phyloP scores from a whole-genome alignment of 2,329 filamentous ascomycete genomes.

The Paraphaeosphaeria sporulosa region DNA sequence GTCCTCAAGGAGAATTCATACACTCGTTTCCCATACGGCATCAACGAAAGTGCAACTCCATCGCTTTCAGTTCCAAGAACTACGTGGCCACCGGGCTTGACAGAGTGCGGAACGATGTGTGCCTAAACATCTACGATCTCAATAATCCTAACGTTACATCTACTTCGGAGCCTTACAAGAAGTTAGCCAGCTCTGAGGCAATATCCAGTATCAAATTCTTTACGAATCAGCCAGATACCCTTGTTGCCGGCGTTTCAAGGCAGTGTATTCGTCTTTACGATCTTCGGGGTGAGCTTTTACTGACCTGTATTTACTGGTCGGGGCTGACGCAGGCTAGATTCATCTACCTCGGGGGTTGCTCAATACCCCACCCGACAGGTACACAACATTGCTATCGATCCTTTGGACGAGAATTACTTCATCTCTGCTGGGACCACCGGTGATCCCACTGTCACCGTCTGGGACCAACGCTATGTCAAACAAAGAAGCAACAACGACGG shows the following conservation, averaged over 20 bases:
- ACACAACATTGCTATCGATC: constrained; percentile 77
- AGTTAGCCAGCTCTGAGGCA: constrained; percentile 70
- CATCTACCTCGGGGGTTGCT: constrained; percentile 54
- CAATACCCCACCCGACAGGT: constrained; percentile 65
- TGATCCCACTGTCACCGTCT: constrained; percentile 76
- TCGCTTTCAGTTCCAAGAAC: constrained; percentile 77
- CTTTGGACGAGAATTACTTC: constrained; percentile 82
- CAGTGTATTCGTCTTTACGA: constrained; percentile 80
- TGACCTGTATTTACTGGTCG: background rate
- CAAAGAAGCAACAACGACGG: constrained; percentile 43
- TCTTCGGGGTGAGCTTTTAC: constrained; percentile 67
- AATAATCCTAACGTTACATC: constrained; percentile 62
- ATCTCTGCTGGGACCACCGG: constrained; percentile 77
- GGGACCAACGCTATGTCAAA: constrained; percentile 71
- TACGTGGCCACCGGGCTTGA: constrained; percentile 81
- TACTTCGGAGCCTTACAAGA: constrained; percentile 62
- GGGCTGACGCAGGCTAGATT: constrained; percentile 40
- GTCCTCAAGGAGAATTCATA: constrained; percentile 53
- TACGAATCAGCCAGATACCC: constrained; percentile 74
- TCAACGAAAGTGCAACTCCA: constrained; percentile 79
- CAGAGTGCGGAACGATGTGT: constrained; percentile 80
- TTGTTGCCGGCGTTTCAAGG: constrained; percentile 78
- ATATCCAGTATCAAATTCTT: constrained; percentile 86
- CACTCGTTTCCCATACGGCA: constrained; percentile 76
- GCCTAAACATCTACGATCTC: constrained; percentile 83